Conservation (phyloP, 2,329 filamentous ascomycete species). For the Clonostachys chloroleuca region DNA sequence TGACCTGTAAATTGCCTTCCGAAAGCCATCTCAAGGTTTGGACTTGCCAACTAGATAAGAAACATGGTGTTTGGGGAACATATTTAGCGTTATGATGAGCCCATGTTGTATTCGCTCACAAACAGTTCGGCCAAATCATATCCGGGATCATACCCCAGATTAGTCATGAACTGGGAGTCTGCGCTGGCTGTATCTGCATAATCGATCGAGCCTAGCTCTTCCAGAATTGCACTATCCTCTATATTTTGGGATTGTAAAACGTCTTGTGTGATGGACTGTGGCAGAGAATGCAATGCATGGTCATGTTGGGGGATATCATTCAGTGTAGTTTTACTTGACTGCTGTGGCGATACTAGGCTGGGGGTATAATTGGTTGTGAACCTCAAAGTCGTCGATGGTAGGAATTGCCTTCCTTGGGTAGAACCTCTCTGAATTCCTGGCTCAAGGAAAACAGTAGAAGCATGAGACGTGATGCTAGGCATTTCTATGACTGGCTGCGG, state of each 20-base stretch:
- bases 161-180: slow-evolving; percentile 62
- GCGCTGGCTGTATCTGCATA: slow-evolving; percentile 43
- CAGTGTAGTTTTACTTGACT: neutral
- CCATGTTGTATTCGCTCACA: slow-evolving; percentile 27
- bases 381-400: neutral
- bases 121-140: slow-evolving; percentile 52
- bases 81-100: too few species aligned
- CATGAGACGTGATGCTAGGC: too few species aligned
- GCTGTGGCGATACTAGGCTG: neutral
- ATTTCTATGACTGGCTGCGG: too few species aligned
- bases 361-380: neutral
- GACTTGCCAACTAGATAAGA: too few species aligned
- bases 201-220: slow-evolving; percentile 47
- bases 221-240: slow-evolving; percentile 48
- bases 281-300: neutral
- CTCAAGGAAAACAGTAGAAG: too few species aligned
- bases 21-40: too few species aligned
- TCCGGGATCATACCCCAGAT: slow-evolving; percentile 60
- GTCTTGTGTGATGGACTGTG: too few species aligned
- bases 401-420: neutral
- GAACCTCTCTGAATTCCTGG: neutral
- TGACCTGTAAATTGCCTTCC: too few species aligned
- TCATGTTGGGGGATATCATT: neutral
- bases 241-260: slow-evolving; percentile 10
- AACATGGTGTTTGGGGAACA: too few species aligned